Conservation (phyloP, 2,329 filamentous ascomycete species). For the Lecanoromycetidae sp. region DNA sequence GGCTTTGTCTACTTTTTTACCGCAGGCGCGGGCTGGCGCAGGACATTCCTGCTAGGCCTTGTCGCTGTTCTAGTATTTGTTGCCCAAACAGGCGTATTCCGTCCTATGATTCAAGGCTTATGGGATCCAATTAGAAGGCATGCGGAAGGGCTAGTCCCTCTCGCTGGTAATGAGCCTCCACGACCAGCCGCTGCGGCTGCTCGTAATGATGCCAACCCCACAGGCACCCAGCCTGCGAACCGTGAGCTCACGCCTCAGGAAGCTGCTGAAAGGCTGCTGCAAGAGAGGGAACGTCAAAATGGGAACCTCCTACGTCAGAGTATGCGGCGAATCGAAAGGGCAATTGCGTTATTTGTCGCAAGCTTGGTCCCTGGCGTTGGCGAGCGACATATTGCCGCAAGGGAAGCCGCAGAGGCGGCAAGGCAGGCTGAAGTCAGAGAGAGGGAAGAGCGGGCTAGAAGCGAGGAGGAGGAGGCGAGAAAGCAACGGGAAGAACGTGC, state of each 20-base stretch:
- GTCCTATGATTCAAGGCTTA: slow-evolving; percentile 25
- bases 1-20: slow-evolving; percentile 49
- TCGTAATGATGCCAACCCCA: slow-evolving; percentile 9
- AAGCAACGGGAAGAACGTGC: slow-evolving; percentile 5
- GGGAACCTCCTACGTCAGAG: slow-evolving; percentile 11
- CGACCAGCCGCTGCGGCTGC: slow-evolving; percentile 8
- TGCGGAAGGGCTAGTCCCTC: slow-evolving; percentile 29
- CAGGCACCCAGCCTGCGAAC: neutral
- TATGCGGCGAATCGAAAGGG: slow-evolving; percentile 41
- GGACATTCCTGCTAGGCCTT: slow-evolving; percentile 29
- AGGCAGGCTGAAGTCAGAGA: slow-evolving; percentile 18
- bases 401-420: slow-evolving; percentile 39
- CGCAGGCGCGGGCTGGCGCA: slow-evolving; percentile 35
- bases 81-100: slow-evolving; percentile 31
- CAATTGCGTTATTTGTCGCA: slow-evolving; percentile 49
- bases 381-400: slow-evolving; percentile 46
- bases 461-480: slow-evolving; percentile 14
- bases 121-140: slow-evolving; percentile 32
- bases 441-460: slow-evolving; percentile 18
- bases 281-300: slow-evolving; percentile 17
- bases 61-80: slow-evolving; percentile 30
- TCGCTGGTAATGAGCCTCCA: slow-evolving; percentile 14
- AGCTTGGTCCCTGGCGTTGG: slow-evolving; percentile 51
- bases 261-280: slow-evolving; percentile 20
- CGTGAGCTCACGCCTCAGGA: slow-evolving; percentile 16